Conservation (phyloP, 345 rosid genomes). For the Aurinia saxatilis region DNA sequence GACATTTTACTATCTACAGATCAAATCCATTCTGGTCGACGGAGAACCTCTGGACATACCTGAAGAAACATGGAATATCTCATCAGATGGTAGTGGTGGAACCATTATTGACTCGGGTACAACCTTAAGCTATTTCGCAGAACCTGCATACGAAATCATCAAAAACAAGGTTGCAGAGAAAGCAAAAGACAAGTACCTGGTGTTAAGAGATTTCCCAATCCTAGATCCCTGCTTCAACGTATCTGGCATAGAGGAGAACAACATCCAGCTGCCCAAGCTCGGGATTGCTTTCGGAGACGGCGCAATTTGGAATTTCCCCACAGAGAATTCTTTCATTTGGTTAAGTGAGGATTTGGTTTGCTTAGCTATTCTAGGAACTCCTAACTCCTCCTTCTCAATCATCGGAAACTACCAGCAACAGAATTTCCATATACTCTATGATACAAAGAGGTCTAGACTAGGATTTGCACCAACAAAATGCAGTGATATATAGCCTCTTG, state of each 20-base stretch:
- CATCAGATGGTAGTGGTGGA: conserved; percentile 65
- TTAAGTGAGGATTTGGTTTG: conserved; percentile 60
- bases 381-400: conserved; percentile 59
- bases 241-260: conserved; percentile 43
- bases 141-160: conserved; percentile 58
- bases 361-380: conserved; percentile 70
- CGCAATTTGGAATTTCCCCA: conserved; percentile 79
- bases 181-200: conserved; percentile 40
- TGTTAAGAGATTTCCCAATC: conserved; percentile 46
- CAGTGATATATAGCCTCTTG: conserved; percentile 40
- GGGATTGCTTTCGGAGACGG: conserved; percentile 61
- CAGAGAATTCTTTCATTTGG: conserved; percentile 66
- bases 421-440: conserved; percentile 68
- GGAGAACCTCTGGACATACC: conserved; percentile 60
- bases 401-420: conserved; percentile 89
- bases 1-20: conserved; percentile 64
- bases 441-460: conserved; percentile 60
- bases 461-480: conserved; percentile 67
- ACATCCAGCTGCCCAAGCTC: conserved; percentile 55
- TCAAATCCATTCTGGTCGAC: conserved; percentile 54
- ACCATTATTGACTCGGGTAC: conserved; percentile 82
- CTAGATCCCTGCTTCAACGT: conserved; percentile 83
- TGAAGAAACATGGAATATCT: conserved; percentile 58
- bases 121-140: conserved; percentile 54
- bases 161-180: conserved; percentile 50